Percentiles rank a stretch among this genome's conserved stretches.
Conservation (phyloP, 1,284 basidiomycete species). For the Coriolopsis trogii region DNA sequence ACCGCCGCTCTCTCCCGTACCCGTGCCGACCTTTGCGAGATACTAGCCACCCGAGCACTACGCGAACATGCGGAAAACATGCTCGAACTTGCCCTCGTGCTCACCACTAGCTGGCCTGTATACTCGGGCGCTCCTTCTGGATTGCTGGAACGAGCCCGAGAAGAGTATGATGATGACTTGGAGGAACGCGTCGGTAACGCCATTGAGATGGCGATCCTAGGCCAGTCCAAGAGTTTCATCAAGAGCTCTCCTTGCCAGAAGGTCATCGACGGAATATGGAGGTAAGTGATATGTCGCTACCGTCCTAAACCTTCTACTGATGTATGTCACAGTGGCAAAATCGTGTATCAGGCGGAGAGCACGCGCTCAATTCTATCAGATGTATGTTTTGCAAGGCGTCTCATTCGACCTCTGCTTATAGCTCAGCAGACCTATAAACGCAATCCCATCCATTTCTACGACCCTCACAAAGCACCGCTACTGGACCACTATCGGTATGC, state of each 20-base stretch:
- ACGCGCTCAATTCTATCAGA: slow-evolving; percentile 86
- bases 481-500: slow-evolving; percentile 91
- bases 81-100: slow-evolving; percentile 76
- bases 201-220: slow-evolving; percentile 89
- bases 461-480: slow-evolving; percentile 89
- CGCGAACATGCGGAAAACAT: slow-evolving; percentile 77
- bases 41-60: slow-evolving; percentile 83
- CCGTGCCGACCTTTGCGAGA: slow-evolving; percentile 85
- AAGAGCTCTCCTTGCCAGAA: slow-evolving; percentile 86
- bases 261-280: slow-evolving; percentile 83
- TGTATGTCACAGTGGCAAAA: slow-evolving; percentile 63
- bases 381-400: slow-evolving; percentile 45
- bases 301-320: not conserved
- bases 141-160: slow-evolving; percentile 62
- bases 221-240: slow-evolving; percentile 85
- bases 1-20: slow-evolving; percentile 72
- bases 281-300: slow-evolving; percentile 42
- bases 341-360: slow-evolving; percentile 88
- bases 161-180: slow-evolving; percentile 74
- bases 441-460: slow-evolving; percentile 91
- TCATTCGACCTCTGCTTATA: not conserved
- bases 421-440: slow-evolving; percentile 85
- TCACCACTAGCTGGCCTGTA: slow-evolving; percentile 88
- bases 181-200: slow-evolving; percentile 86
- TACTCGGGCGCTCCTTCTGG: slow-evolving; percentile 80